A percentile compares a stretch with the other conserved stretches of the same genome.
Conservation (phyloP, 768 basidiomycete species). For the Coprinopsis cinerea region DNA sequence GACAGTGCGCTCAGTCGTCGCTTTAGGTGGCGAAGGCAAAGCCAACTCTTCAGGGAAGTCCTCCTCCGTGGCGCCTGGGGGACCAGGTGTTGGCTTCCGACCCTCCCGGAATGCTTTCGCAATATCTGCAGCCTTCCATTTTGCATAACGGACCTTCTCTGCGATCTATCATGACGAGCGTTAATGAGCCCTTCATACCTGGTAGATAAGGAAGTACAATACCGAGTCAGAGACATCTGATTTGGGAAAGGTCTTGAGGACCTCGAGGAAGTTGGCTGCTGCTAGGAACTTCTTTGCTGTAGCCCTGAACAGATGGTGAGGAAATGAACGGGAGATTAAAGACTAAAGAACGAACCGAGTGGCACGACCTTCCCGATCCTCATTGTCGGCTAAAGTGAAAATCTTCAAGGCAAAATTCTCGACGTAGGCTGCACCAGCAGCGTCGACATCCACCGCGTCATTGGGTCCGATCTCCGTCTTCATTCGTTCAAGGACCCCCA, state of each 20-base stretch:
- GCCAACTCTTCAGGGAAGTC: slow-evolving; percentile 18
- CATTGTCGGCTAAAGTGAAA: slow-evolving; percentile 86
- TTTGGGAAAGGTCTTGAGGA: slow-evolving; percentile 72
- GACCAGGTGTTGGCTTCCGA: slow-evolving; percentile 73
- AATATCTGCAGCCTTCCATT: slow-evolving; percentile 97
- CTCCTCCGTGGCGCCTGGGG: slow-evolving; percentile 43
- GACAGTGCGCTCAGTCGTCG: neutral
- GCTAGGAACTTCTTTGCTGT: slow-evolving; percentile 95
- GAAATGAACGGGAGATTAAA: neutral
- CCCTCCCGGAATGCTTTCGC: slow-evolving; percentile 95
- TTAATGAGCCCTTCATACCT: neutral
- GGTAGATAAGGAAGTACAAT: slow-evolving; percentile 17
- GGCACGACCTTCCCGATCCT: slow-evolving; percentile 74
- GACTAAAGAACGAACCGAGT: slow-evolving; percentile 49
- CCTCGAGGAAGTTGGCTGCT: slow-evolving; percentile 90
- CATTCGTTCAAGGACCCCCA: slow-evolving; percentile 74
- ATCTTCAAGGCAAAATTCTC: slow-evolving; percentile 93
- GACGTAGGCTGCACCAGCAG: slow-evolving; percentile 80
- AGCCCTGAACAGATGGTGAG: slow-evolving; percentile 38
- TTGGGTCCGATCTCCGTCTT: slow-evolving; percentile 68
- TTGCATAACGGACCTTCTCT: slow-evolving; percentile 88
- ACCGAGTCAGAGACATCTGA: slow-evolving; percentile 53
- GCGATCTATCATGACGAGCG: slow-evolving; percentile 45
- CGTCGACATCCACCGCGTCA: slow-evolving; percentile 80
- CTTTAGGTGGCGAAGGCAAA: neutral